phyloP scores from a whole-genome alignment of 192 early-diverging fungal genomes.

The Geranomyces michiganensis region DNA sequence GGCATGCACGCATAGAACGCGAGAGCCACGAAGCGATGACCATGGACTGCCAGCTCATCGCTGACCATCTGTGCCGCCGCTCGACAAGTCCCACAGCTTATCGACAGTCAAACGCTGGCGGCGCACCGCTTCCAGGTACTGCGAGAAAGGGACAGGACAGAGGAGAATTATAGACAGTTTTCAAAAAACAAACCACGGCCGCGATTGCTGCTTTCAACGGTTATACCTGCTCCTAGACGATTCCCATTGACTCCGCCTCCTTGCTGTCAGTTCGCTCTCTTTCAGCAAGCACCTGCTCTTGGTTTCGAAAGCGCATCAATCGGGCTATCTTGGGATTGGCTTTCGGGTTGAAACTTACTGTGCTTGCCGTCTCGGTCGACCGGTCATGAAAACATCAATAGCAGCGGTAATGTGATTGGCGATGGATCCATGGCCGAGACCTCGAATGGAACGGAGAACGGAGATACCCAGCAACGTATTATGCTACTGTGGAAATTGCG shows the following conservation, averaged over 20 bases:
- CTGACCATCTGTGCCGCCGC: background rate
- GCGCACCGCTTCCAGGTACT: too few species aligned
- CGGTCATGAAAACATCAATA: slow-evolving; percentile 16
- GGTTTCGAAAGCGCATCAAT: slow-evolving; percentile 2
- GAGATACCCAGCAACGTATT: slow-evolving; percentile 19
- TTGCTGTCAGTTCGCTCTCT: slow-evolving; percentile 10
- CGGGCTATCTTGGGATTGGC: slow-evolving; percentile 5
- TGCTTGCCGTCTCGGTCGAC: background rate
- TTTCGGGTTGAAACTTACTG: slow-evolving; percentile 1
- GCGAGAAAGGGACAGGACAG: too few species aligned
- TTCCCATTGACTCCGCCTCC: background rate
- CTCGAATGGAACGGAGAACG: background rate
- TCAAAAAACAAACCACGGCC: background rate
- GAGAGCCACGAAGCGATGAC: slow-evolving; percentile 9
- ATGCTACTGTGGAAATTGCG: background rate
- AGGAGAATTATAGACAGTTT: too few species aligned
- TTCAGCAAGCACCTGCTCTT: slow-evolving; percentile 14
- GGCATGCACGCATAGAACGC: slow-evolving; percentile 23
- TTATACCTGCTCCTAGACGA: slow-evolving; percentile 20
- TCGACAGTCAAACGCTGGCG: slow-evolving; percentile 8
- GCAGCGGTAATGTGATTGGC: slow-evolving; percentile 15
- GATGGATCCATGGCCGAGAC: slow-evolving; percentile 3
- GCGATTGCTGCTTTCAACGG: too few species aligned
- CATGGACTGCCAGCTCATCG: background rate
- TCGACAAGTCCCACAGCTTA: background rate